Conservation (phyloP, 2,329 filamentous ascomycete species). For the Fusarium sororula region DNA sequence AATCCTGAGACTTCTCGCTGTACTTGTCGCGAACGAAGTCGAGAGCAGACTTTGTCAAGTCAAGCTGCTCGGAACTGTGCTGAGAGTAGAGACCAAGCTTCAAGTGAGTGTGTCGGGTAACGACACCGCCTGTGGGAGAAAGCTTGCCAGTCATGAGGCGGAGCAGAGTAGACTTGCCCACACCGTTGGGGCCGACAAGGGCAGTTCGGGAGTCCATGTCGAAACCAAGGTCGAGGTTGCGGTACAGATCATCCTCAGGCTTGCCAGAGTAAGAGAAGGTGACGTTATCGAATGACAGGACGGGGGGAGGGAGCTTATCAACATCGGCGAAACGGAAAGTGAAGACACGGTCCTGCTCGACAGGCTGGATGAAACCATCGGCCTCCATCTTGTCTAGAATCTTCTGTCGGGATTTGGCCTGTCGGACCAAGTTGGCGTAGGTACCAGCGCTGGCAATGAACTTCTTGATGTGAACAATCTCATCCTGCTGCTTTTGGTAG, state of each 20-base stretch:
- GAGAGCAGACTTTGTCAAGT: constrained; percentile 95
- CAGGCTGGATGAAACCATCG: constrained; percentile 96
- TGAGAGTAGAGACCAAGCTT: constrained; percentile 98
- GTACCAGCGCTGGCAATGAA: constrained; percentile 99
- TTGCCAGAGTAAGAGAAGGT: constrained; percentile 98
- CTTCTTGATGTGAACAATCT: constrained; percentile 99
- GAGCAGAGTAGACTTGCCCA: constrained; percentile 96
- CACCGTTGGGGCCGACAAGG: constrained; percentile 97
- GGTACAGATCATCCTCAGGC: constrained; percentile 89
- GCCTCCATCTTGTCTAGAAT: constrained; percentile 99
- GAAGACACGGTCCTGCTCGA: constrained; percentile 86
- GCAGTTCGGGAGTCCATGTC: constrained; percentile 99
- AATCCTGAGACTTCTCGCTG: constrained; percentile 87
- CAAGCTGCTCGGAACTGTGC: constrained; percentile 97
- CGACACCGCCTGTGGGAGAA: constrained; percentile 80
- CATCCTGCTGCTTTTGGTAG: constrained; percentile 98
- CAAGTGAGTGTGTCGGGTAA: constrained; percentile 95
- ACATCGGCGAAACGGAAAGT: constrained; percentile 98
- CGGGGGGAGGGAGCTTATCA: constrained; percentile 97
- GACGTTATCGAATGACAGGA: constrained; percentile 95
- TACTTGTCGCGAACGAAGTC: constrained; percentile 99
- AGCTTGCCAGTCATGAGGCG: constrained; percentile 97
- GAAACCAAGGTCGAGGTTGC: constrained; percentile 96
- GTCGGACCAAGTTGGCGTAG: constrained; percentile 98
- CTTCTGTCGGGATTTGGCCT: constrained; percentile 99